These are phyloP conservation scores for Malassezia pachydermatis DNA, from an alignment of 1,284 basidiomycete genomes.

Conservation along the genomic window DNA sequence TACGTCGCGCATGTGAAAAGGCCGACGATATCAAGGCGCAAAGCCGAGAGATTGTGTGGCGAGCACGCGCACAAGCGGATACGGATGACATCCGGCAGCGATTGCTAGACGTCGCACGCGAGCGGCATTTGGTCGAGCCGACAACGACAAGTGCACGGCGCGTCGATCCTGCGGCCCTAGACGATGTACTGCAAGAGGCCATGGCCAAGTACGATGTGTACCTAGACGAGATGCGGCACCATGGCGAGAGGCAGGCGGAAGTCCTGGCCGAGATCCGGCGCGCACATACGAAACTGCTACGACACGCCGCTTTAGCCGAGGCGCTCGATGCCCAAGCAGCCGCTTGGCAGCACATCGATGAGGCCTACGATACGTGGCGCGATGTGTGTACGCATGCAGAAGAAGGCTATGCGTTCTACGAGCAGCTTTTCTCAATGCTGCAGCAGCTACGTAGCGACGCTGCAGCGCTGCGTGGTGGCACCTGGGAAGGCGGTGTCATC, in stretches of 20 bases:
- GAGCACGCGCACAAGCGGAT: conserved; percentile 52
- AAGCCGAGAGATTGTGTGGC: conserved; percentile 57
- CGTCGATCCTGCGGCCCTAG: conserved; percentile 9
- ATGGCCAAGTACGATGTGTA: conserved; percentile 8
- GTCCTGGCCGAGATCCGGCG: not conserved
- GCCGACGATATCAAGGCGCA: conserved; percentile 61
- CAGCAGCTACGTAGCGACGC: not conserved
- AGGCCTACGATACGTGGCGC: not conserved
- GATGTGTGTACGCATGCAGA: not conserved
- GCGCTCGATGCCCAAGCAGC: conserved; percentile 6
- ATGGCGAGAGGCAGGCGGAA: not conserved
- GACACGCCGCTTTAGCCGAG: not conserved
- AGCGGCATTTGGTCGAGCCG: conserved; percentile 6
- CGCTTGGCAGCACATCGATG: not conserved
- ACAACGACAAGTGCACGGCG: not conserved
- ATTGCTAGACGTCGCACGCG: conserved; percentile 5
- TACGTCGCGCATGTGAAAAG: conserved; percentile 68
- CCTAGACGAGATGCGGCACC: not conserved
- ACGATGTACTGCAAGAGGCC: conserved; percentile 7
- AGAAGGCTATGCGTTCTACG: conserved; percentile 8
- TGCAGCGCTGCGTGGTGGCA: not conserved
- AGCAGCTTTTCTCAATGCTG: not conserved
- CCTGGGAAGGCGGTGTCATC: not conserved
- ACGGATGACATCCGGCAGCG: conserved; percentile 5
- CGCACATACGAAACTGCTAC: not conserved